Percentiles rank a stretch among this genome's conserved stretches.
phyloP scores from a whole-genome alignment of 169 alveolate species.

The Plasmodium ovale region DNA sequence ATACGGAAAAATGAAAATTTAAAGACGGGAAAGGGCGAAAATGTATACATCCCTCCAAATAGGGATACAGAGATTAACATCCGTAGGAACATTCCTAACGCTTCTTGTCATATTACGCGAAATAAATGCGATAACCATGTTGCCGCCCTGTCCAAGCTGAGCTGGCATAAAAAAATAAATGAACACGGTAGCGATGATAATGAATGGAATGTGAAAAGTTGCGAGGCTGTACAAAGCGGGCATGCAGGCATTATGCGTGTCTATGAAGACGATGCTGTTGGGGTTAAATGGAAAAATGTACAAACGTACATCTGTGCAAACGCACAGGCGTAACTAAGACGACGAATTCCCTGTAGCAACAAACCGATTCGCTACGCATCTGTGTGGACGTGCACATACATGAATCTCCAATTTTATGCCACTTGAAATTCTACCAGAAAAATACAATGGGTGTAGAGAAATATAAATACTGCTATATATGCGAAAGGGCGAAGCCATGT shows the following conservation, averaged over 20 bases:
- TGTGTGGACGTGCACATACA: too few relatives aligned
- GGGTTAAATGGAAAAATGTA: neutral
- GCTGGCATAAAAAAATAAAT: neutral
- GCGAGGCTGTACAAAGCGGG: neutral
- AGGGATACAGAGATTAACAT: neutral
- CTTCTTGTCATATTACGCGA: neutral
- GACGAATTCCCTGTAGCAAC: too few relatives aligned
- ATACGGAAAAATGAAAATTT: constrained; percentile 13
- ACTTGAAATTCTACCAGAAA: constrained; percentile 5
- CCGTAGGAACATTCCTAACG: neutral
- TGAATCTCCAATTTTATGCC: neutral
- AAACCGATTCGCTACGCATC: too few relatives aligned
- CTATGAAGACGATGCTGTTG: neutral
- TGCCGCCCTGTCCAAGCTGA: neutral
- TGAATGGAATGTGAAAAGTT: neutral
- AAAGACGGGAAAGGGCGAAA: neutral
- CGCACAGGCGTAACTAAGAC: too few relatives aligned
- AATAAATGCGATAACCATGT: neutral
- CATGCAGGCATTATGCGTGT: constrained; percentile 4
- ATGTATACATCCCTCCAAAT: neutral
- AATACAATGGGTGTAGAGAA: constrained; percentile 14
- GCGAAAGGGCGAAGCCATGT: constrained; percentile 59
- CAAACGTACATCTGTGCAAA: too few relatives aligned
- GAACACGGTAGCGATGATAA: neutral
- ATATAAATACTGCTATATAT: constrained; percentile 56